Conservation (phyloP, 2,329 filamentous ascomycete species). For the Fusarium sacchari region DNA sequence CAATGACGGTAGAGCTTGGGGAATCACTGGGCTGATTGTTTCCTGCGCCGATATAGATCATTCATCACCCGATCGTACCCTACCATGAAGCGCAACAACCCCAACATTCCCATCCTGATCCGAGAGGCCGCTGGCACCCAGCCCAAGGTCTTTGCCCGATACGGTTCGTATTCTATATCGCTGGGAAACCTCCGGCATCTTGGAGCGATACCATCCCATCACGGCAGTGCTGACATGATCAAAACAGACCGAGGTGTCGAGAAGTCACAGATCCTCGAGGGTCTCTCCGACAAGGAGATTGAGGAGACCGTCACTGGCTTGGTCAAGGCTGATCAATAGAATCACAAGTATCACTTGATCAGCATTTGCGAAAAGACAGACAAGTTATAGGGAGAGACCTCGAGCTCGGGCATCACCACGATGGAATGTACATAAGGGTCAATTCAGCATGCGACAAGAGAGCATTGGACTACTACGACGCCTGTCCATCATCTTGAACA, state of each 20-base stretch:
- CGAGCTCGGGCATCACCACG: conserved; percentile 12
- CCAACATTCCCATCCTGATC: conserved; percentile 90
- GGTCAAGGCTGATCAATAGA: conserved; percentile 54
- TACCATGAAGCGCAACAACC: conserved; percentile 99
- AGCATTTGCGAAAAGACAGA: conserved; percentile 2
- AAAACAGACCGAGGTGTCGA: conserved; percentile 65
- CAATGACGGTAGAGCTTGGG: not conserved
- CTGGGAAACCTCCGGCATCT: not conserved
- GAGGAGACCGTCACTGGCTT: conserved; percentile 66
- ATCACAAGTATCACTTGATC: not conserved
- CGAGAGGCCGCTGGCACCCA: conserved; percentile 87
- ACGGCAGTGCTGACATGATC: conserved; percentile 13
- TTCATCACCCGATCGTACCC: conserved; percentile 94
- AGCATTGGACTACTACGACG: conserved; percentile 37
- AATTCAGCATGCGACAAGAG: conserved; percentile 34
- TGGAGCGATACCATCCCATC: not conserved
- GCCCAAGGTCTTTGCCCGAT: conserved; percentile 91
- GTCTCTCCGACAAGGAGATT: conserved; percentile 69
- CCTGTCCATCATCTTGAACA: not conserved
- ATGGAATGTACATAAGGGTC: conserved; percentile 41
- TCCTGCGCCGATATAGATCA: conserved; percentile 63
- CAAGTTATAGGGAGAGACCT: not conserved
- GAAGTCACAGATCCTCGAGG: conserved; percentile 67
- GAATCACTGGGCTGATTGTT: conserved; percentile 22
- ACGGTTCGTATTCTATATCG: conserved; percentile 67